Conservation (phyloP, 768 basidiomycete species). For the Podaxis sp. region DNA sequence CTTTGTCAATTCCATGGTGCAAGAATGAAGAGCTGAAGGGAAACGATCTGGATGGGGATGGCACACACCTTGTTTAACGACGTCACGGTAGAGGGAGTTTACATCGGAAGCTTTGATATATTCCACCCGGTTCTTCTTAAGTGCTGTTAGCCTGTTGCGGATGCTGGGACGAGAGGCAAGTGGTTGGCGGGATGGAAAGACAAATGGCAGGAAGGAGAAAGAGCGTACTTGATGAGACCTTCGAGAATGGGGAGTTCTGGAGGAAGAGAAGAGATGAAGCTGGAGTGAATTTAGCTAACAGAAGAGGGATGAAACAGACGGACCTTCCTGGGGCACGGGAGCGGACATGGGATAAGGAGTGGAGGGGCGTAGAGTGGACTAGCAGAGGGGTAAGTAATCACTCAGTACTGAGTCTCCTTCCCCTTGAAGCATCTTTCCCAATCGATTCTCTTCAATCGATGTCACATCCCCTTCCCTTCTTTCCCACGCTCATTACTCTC, state of each 20-base stretch:
- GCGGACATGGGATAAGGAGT: conserved; percentile 43
- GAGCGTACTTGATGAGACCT: conserved; percentile 78
- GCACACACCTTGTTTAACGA: conserved; percentile 84
- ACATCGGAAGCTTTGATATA: conserved; percentile 95
- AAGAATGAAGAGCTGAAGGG: not conserved
- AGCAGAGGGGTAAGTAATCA: not conserved
- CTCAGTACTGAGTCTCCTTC: not conserved
- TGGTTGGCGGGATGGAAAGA: conserved; percentile 16
- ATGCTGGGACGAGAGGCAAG: conserved; percentile 50
- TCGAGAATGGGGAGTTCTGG: conserved; percentile 92
- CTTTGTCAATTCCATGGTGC: not conserved
- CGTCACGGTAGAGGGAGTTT: conserved; percentile 84
- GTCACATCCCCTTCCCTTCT: conserved; percentile 17
- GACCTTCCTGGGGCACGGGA: conserved; percentile 80
- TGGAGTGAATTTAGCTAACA: conserved; percentile 12
- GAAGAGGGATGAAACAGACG: conserved; percentile 6
- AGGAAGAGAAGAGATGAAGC: conserved; percentile 16
- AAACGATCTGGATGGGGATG: not conserved
- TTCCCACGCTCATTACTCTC: conserved; percentile 24
- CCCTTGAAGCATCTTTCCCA: not conserved
- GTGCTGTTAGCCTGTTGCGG: conserved; percentile 88
- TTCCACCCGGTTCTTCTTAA: conserved; percentile 89
- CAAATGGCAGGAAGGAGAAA: not conserved
- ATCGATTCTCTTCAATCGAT: conserved; percentile 9
- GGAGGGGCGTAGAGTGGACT: not conserved